These are phyloP conservation scores for Pichia norvegensis DNA, from an alignment of 1,139 yeast species.

Conservation along the genomic window DNA sequence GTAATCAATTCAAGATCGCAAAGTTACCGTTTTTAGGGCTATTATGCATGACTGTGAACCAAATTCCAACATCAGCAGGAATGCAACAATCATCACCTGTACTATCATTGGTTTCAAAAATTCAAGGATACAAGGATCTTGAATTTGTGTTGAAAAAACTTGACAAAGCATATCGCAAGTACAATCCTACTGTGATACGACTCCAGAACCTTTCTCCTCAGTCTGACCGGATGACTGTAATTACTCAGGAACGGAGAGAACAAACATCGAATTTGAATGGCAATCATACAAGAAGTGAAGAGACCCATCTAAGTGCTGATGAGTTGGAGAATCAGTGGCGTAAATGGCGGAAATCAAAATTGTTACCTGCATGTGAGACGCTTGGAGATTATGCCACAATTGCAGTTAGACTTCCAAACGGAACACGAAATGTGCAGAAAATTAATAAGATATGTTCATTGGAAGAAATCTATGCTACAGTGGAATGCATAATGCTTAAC, in stretches of 20 bases:
- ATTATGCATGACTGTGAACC: slow-evolving; percentile 47
- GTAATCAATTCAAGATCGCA: slow-evolving; percentile 66
- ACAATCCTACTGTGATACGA: slow-evolving; percentile 52
- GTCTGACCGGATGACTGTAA: not conserved
- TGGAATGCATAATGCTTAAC: slow-evolving; percentile 39
- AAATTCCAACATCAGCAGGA: slow-evolving; percentile 55
- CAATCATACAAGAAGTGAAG: not conserved
- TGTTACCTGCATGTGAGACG: slow-evolving; percentile 32
- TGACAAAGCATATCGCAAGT: slow-evolving; percentile 40
- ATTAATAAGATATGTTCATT: slow-evolving; percentile 41
- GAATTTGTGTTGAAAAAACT: slow-evolving; percentile 35
- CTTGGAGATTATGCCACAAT: slow-evolving; percentile 36
- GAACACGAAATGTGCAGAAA: slow-evolving; percentile 40
- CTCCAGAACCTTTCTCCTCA: slow-evolving; percentile 42
- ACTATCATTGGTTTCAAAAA: slow-evolving; percentile 53
- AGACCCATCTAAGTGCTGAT: not conserved
- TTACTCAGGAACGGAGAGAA: not conserved
- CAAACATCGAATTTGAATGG: not conserved
- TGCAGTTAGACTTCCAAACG: slow-evolving; percentile 51
- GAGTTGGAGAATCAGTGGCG: slow-evolving; percentile 34
- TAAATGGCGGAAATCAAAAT: slow-evolving; percentile 36
- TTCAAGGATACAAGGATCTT: slow-evolving; percentile 46
- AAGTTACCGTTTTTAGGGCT: slow-evolving; percentile 76
- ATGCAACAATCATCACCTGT: slow-evolving; percentile 44
- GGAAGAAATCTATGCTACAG: slow-evolving; percentile 54